phyloP scores from a whole-genome alignment of 768 basidiomycete species.

The Mycena latifolia region DNA sequence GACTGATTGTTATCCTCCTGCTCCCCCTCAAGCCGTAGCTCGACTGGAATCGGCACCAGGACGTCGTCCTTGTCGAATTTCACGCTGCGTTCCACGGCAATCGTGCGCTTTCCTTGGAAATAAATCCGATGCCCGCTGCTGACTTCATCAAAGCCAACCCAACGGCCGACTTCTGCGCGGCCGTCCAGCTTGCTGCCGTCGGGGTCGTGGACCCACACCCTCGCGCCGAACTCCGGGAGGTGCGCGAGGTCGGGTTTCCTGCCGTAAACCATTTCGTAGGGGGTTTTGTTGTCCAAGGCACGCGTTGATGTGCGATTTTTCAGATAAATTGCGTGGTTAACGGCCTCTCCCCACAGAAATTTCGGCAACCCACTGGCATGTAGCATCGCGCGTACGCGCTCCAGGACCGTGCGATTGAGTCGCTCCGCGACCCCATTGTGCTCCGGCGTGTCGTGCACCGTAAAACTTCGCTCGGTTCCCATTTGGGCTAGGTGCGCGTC shows the following conservation, averaged over 20 bases:
- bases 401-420: conserved; percentile 46
- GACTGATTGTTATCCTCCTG: conserved; percentile 23
- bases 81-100: conserved; percentile 48
- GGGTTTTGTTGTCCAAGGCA: conserved; percentile 38
- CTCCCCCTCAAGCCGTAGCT: conserved; percentile 40
- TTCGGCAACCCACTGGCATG: conserved; percentile 42
- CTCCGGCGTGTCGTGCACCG: conserved; percentile 44
- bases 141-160: conserved; percentile 50
- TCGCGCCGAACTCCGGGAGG: conserved; percentile 39
- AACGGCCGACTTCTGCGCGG: conserved; percentile 42
- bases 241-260: conserved; percentile 39
- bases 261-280: conserved; percentile 37
- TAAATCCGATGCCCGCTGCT: conserved; percentile 50
- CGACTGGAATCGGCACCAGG: conserved; percentile 25
- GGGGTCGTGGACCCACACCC: conserved; percentile 39
- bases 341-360: conserved; percentile 49
- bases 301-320: conserved; percentile 43
- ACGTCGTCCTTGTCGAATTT: conserved; percentile 35
- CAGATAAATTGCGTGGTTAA: conserved; percentile 41
- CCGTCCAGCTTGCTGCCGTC: conserved; percentile 43
- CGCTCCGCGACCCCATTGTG: conserved; percentile 55
- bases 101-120: conserved; percentile 37
- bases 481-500: conserved; percentile 33
- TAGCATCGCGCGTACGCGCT: conserved; percentile 47
- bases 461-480: conserved; percentile 38